phyloP scores from a whole-genome alignment of 2,329 filamentous ascomycete species.

The Sarocladium kiliense region DNA sequence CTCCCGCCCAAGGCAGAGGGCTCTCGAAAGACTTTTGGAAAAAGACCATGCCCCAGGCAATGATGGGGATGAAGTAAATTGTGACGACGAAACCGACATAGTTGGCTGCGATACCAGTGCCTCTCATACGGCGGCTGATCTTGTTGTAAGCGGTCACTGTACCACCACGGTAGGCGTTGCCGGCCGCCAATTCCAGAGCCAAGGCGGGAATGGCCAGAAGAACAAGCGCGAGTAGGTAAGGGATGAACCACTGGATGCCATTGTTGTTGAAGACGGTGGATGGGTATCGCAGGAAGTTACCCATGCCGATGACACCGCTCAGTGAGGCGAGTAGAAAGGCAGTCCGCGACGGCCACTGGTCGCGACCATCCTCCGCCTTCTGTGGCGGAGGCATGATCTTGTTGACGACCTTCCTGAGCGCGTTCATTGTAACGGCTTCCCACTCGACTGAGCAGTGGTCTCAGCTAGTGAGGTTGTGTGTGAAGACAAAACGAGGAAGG shows the following conservation, averaged over 20 bases:
- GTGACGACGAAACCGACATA: constrained; percentile 40
- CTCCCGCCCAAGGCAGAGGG: constrained; percentile 41
- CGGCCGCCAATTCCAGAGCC: constrained; percentile 56
- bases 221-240: constrained; percentile 41
- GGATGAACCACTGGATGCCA: constrained; percentile 47
- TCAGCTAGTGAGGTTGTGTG: not conserved
- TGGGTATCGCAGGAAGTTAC: constrained; percentile 44
- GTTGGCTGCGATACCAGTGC: constrained; percentile 39
- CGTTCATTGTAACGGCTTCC: not conserved
- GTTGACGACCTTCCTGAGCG: constrained; percentile 3
- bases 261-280: constrained; percentile 49
- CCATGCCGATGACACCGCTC: constrained; percentile 44
- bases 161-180: constrained; percentile 50
- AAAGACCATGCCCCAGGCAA: constrained; percentile 47
- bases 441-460: not conserved
- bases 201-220: constrained; percentile 43
- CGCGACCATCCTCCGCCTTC: constrained; percentile 10
- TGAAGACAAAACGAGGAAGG: not conserved
- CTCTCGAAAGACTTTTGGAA: constrained; percentile 42
- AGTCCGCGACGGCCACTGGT: constrained; percentile 8
- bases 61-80: constrained; percentile 42
- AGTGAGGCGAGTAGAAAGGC: constrained; percentile 9
- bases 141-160: constrained; percentile 41
- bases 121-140: constrained; percentile 38
- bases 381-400: constrained; percentile 5